Evolutionary conservation across 805 yeast genomes (phyloP).

Genomic region (Wickerhamiella brachini): DNA sequence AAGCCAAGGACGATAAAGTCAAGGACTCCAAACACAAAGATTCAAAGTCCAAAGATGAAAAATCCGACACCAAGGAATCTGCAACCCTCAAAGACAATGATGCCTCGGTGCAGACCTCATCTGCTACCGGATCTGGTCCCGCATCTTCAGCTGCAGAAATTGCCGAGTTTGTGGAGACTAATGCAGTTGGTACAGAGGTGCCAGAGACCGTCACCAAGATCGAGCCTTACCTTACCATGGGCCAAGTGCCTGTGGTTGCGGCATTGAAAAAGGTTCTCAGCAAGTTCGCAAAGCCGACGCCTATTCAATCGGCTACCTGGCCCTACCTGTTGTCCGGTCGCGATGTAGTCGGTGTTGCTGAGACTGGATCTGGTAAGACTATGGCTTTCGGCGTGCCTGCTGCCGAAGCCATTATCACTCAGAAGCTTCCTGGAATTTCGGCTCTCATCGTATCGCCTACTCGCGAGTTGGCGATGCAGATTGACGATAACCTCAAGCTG

Average conservation of each 20-base stretch:
- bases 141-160: neutral
- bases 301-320: slow-evolving; percentile 92
- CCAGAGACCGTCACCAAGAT: slow-evolving; percentile 22
- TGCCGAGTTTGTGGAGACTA: neutral
- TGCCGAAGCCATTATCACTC: slow-evolving; percentile 49
- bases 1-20: slow-evolving; percentile 19
- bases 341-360: slow-evolving; percentile 95
- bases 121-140: neutral
- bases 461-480: slow-evolving; percentile 93
- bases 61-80: neutral
- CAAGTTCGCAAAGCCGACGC: slow-evolving; percentile 82
- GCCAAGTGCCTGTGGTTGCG: slow-evolving; percentile 41
- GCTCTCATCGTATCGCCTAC: slow-evolving; percentile 91
- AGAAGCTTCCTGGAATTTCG: slow-evolving; percentile 36
- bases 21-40: slow-evolving; percentile 23
- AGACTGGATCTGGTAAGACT: slow-evolving; percentile 96
- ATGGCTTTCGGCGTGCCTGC: slow-evolving; percentile 98
- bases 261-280: slow-evolving; percentile 47
- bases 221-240: slow-evolving; percentile 59
- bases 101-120: neutral
- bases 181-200: slow-evolving; percentile 57
- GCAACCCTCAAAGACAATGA: neutral
- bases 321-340: slow-evolving; percentile 66
- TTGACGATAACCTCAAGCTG: slow-evolving; percentile 60
- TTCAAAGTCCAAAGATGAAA: slow-evolving; percentile 14